Percentiles rank a stretch among this genome's conserved stretches.
phyloP scores from a whole-genome alignment of 257 asterid species.

The Primulina huaijiensis region DNA sequence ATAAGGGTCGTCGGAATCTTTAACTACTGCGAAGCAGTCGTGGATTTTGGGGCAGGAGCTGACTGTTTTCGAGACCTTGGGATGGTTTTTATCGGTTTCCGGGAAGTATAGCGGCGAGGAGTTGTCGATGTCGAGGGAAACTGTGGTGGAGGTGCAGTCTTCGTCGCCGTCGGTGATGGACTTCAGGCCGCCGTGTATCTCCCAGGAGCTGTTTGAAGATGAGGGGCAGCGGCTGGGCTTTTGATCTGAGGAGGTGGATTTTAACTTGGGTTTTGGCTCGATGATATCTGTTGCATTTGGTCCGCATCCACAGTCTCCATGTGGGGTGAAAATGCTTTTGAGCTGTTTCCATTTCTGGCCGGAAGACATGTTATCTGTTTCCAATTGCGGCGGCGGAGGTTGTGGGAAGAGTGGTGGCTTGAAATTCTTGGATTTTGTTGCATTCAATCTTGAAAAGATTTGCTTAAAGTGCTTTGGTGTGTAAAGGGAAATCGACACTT shows the following conservation, averaged over 20 bases:
- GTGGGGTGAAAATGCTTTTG: constrained; percentile 24
- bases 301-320: constrained; percentile 30
- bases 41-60: constrained; percentile 11
- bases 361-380: background rate
- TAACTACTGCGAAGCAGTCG: constrained; percentile 35
- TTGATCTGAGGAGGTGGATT: background rate
- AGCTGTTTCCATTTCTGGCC: constrained; percentile 18
- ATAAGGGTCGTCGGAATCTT: constrained; percentile 42
- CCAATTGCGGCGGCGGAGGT: background rate
- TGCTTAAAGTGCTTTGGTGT: background rate
- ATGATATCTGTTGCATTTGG: constrained; percentile 28
- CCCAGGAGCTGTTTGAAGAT: background rate
- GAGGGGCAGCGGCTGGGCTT: background rate
- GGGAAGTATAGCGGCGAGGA: constrained; percentile 1
- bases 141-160: constrained; percentile 24
- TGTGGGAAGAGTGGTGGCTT: too few species aligned
- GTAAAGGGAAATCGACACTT: background rate
- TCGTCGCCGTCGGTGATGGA: constrained; percentile 14
- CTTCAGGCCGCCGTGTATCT: background rate
- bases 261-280: constrained; percentile 30
- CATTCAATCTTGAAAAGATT: background rate
- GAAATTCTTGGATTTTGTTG: background rate
- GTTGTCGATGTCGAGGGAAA: constrained; percentile 18
- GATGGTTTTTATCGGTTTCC: background rate
- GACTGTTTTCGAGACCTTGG: background rate